Base-by-base conservation (phyloP, 1,284 basidiomycete species). In the Butyriboletus appendiculatus region DNA sequence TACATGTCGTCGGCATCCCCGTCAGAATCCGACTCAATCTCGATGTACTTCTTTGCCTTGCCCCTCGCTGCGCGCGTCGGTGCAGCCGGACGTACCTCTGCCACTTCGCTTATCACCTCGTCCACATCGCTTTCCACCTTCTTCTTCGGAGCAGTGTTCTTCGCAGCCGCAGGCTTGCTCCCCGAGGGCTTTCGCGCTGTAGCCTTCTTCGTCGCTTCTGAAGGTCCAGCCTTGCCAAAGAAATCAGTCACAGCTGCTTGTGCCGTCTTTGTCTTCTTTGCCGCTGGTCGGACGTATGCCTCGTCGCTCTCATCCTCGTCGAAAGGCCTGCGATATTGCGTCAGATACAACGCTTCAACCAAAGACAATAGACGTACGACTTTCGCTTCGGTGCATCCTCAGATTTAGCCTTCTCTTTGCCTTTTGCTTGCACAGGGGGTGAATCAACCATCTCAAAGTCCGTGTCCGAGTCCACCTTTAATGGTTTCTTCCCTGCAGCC, bases 201-300 rank as follows among this genome's bases (percentile, higher is more conserved):
- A 7, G 63, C 55, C 48, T 71, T 72, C 62, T 75, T 79, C 46
- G 64, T 62, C 42, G 62, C 55, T 34, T 69, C 70, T 18, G 69
- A 64, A 7, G 68, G 62, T 3, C 64, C 64, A 28, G 74, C 69
- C 60, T 88, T 86, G 42, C 75, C 75, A 55, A 87, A 85, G 72
- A 85, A 85, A 62, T 86, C 82, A 2, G 81, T 79, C 35, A 84
- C 75, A 1, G 77, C 68, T 0, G 77, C 66, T 59, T 81, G 80
- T 0, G 71, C 34, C 39, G 62, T 67, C 56, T 80, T 81, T 59
- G 75, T 75, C 67, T 81, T 84, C 70, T 80, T 80, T 0, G 75
- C 65, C 5, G 65, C 70, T 12, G 78, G 80, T 62, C 82, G 81
- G 45, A 70, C 57, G 33, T 73, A 61, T 48, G 62, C 47, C 20